Base-by-base conservation (phyloP, 768 basidiomycete species). In the Cystofilobasidium capitatum region DNA sequence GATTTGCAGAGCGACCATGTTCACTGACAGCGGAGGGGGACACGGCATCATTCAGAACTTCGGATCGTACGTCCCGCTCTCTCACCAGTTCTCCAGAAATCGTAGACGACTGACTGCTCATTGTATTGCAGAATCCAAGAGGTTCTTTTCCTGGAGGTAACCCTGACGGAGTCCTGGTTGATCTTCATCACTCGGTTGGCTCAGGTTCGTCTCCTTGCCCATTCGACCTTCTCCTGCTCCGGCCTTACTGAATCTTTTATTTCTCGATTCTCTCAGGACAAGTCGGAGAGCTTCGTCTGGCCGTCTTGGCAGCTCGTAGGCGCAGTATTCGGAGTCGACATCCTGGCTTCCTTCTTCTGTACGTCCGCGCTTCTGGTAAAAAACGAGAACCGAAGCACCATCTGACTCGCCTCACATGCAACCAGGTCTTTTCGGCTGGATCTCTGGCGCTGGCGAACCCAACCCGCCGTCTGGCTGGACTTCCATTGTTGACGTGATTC, bases 41-140 rank as follows among this genome's bases (percentile, higher is more conserved):
- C 79, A 80, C 37, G 81, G 81, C 55, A 78, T 81, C 69, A 76
- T 81, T 35, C 78, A 81, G 72, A 81, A 81, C 70, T 81, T 71
- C 64, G 81, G 81, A 39, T 60, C 68, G 9, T n/a, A n/a, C n/a
- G n/a, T n/a, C n/a, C n/a, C n/a, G n/a, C n/a, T n/a, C n/a, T n/a
- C 35, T 40, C 20, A 9, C 33, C 35, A 24, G 20, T 12, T 29
- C 44, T 37, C 26, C 39, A 47, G 60, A 49, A 75, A 74, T 64
- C 74, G n/a, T n/a, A n/a, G n/a, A n/a, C n/a, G n/a, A n/a, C n/a
- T n/a, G n/a, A n/a, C n/a, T n/a, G n/a, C n/a, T n/a, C n/a, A n/a
- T n/a, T n/a, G n/a, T n/a, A n/a, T n/a, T n/a, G n/a, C n/a, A n/a
- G n/a, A n/a, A 54, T 80, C n/a, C 81, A 81, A 71, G 80, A 80